Conservation (phyloP, 2,329 filamentous ascomycete genomes). For the Fonsecaea multimorphosa region DNA sequence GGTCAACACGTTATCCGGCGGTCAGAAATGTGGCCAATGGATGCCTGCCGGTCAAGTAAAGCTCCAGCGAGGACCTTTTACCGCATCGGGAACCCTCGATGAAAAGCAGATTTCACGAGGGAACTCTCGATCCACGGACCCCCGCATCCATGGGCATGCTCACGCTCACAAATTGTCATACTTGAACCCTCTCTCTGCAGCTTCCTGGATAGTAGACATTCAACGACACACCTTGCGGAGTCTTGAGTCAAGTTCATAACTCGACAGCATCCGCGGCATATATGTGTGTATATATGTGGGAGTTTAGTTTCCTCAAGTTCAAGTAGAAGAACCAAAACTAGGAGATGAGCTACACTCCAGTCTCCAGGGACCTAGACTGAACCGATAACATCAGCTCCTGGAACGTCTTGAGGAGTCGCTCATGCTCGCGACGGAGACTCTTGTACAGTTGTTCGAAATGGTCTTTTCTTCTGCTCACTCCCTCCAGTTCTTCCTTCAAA, state of each 20-base stretch:
- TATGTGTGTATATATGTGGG: background rate
- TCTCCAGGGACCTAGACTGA: background rate
- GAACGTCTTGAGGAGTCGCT: constrained; percentile 17
- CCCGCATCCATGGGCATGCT: background rate
- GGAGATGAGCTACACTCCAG: background rate
- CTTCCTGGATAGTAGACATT: background rate
- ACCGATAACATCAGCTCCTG: constrained; percentile 9
- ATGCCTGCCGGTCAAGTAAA: background rate
- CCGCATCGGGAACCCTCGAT: background rate
- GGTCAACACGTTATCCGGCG: background rate
- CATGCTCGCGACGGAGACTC: constrained; percentile 21
- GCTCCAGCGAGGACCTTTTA: constrained; percentile 13
- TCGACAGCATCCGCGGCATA: background rate
- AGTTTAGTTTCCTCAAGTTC: background rate
- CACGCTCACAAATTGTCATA: too few relatives aligned
- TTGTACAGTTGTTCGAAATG: constrained; percentile 25
- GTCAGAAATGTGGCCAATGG: background rate
- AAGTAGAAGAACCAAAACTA: background rate
- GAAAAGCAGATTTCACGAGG: background rate
- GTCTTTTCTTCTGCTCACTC: constrained; percentile 16
- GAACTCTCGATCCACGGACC: background rate
- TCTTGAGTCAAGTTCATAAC: background rate
- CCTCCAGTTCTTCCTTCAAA: constrained; percentile 22
- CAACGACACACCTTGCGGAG: background rate
- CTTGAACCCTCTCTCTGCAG: too few relatives aligned